Evolutionary conservation across 1,139 yeast genomes (phyloP).

Genomic region (Barnettozyma hawaiiensis): DNA sequence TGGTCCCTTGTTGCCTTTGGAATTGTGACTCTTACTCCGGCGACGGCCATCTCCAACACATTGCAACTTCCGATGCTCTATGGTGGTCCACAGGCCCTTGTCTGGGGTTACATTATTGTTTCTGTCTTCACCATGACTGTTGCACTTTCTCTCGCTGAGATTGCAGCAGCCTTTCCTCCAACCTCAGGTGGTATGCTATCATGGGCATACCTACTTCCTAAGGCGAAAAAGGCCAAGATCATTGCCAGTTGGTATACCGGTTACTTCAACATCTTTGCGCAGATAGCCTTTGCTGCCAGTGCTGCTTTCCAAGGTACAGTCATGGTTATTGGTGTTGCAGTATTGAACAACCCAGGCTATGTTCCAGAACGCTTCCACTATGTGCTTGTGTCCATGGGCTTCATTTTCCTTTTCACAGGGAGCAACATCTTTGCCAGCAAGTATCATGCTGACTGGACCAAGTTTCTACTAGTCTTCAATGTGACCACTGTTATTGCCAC

Average conservation of each 20-base stretch:
- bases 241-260: constrained; percentile 24
- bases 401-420: constrained; percentile 20
- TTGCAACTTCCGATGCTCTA: constrained; percentile 23
- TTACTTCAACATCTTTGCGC: constrained; percentile 25
- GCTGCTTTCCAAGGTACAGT: constrained; percentile 25
- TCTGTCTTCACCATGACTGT: constrained; percentile 24
- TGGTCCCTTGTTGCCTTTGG: constrained; percentile 33
- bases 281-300: constrained; percentile 23
- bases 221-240: constrained; percentile 14
- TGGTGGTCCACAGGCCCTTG: constrained; percentile 26
- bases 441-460: constrained; percentile 22
- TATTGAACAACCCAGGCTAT: constrained; percentile 17
- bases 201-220: constrained; percentile 22
- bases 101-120: constrained; percentile 27
- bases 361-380: constrained; percentile 19
- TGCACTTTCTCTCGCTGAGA: constrained; percentile 26
- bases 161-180: constrained; percentile 26
- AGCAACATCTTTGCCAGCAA: constrained; percentile 21
- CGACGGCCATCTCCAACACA: constrained; percentile 34
- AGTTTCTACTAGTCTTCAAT: constrained; percentile 16
- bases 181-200: constrained; percentile 24
- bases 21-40: constrained; percentile 32
- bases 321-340: constrained; percentile 19
- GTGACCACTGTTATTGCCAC: constrained; percentile 16
- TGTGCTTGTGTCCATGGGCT: constrained; percentile 21